These are phyloP conservation scores for Tylopilus subfusipes DNA, from an alignment of 768 basidiomycete species.

Conservation along the genomic window DNA sequence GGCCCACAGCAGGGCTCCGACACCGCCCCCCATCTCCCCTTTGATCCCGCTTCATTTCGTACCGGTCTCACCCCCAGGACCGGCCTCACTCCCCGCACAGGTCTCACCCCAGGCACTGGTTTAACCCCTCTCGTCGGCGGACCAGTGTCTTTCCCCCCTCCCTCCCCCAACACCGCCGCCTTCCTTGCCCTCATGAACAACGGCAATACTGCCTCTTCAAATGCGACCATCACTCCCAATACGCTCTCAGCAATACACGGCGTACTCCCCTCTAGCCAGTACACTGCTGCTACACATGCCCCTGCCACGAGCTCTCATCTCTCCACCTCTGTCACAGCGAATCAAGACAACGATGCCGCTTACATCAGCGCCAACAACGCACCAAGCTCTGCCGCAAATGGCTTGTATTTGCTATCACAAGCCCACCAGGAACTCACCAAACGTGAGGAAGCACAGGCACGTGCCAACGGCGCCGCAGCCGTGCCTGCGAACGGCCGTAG, in stretches of 20 bases:
- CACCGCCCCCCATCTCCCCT: constrained; percentile 40
- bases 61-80: constrained; percentile 86
- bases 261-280: constrained; percentile 45
- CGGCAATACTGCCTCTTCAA: constrained; percentile 31
- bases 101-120: constrained; percentile 71
- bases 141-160: constrained; percentile 73
- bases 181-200: constrained; percentile 91
- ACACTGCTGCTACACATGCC: constrained; percentile 29
- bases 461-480: constrained; percentile 43
- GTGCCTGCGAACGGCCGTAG: constrained; percentile 38
- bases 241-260: constrained; percentile 65
- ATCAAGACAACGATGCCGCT: constrained; percentile 31
- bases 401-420: constrained; percentile 89
- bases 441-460: constrained; percentile 81
- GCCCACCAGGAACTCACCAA: constrained; percentile 96
- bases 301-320: constrained; percentile 34
- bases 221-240: constrained; percentile 57
- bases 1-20: constrained; percentile 63
- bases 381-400: constrained; percentile 77
- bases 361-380: constrained; percentile 51
- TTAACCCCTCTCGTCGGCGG: constrained; percentile 79
- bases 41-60: constrained; percentile 71
- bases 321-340: constrained; percentile 34
- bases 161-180: constrained; percentile 85
- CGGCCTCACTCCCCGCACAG: constrained; percentile 82